Conservation (phyloP, 371 early-diverging fungal species). For the Haplosporangium sp. region DNA sequence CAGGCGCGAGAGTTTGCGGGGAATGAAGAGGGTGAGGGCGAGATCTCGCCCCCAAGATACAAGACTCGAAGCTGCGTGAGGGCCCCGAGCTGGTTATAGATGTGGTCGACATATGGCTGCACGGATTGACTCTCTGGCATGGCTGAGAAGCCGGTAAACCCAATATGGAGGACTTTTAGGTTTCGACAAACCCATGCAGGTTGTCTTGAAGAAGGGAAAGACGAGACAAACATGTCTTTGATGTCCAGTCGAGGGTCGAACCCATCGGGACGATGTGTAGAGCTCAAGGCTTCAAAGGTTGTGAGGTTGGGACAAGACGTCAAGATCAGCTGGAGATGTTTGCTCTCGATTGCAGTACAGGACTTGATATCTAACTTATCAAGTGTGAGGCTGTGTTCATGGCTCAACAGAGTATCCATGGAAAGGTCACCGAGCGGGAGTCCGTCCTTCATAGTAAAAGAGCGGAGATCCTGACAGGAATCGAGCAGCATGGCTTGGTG, state of each 20-base stretch:
- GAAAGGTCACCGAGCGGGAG: conserved; percentile 5
- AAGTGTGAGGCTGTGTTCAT: conserved; percentile 17
- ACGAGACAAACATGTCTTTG: conserved; percentile 14
- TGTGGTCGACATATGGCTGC: conserved; percentile 20
- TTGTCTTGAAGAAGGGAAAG: background rate
- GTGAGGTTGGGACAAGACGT: conserved; percentile 30
- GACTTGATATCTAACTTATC: conserved; percentile 13
- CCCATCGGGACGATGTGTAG: background rate
- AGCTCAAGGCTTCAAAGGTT: conserved; percentile 15
- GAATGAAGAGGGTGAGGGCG: background rate
- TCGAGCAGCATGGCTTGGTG: conserved; percentile 16
- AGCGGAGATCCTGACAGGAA: background rate
- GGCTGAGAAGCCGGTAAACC: conserved; percentile 24
- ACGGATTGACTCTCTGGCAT: background rate
- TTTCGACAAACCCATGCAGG: conserved; percentile 25
- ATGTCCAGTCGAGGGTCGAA: conserved; percentile 16
- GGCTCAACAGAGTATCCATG: conserved; percentile 4
- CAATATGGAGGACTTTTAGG: conserved; percentile 19
- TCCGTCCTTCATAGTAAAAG: conserved; percentile 5
- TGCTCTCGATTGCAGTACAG: conserved; percentile 13
- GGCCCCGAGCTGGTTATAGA: conserved; percentile 18
- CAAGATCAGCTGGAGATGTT: conserved; percentile 23
- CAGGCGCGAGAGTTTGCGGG: conserved; percentile 2
- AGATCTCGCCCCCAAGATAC: conserved; percentile 23
- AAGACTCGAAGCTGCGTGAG: conserved; percentile 20